Evolutionary conservation across 768 basidiomycete species (phyloP), one percentile per base, ranked within the genome.

Genomic region (Trichaptum fuscoviolaceum): DNA sequence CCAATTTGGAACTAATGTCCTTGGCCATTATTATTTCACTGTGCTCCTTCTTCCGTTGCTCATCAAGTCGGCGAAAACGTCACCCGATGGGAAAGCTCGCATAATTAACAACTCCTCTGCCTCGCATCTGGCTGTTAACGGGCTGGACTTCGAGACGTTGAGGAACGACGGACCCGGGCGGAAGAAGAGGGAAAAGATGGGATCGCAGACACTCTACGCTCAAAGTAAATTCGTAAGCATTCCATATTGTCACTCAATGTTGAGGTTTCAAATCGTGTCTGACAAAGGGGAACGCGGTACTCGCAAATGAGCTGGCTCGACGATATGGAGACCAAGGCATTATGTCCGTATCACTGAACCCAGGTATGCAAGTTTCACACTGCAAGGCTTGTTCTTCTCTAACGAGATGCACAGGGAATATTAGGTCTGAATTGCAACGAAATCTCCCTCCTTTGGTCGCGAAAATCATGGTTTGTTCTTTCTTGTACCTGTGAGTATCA

Each of bases 271-370:
- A 2, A 20, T 12, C 25, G 3, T 4, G n/a, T 9, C 27, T 42
- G 25, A 42, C 24, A 20, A 9, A 84, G 84, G 84, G 78, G 0
- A 83, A 81, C 35, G 72, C 83, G 23, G 70, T 83, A 0, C 76
- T 84, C 67, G 68, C 81, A 10, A 76, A 74, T 36, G 84, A 84
- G 70, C 67, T 85, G 20, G 70, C 74, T 4, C 72, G 79, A 35
- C 72, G 81, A 63, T 84, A 83, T 70, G 78, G 73, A 1, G 76
- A 76, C 23, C 73, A 82, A 65, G 84, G 82, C 9, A 79, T 85
- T 57, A 70, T 83, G 1, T 82, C 83, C 0, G 75, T 74, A 1
- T 73, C 82, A 1, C 62, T 83, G 27, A 78, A 84, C 65, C 83
- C 82, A 8, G 82, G 82, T 69, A 63, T 36, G 73, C 62, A 68